A percentile compares a stretch with the other conserved stretches of the same genome.
Evolutionary conservation across 176 grass and related monocot genomes (phyloP).

Genomic region (Carex myosuroides): DNA sequence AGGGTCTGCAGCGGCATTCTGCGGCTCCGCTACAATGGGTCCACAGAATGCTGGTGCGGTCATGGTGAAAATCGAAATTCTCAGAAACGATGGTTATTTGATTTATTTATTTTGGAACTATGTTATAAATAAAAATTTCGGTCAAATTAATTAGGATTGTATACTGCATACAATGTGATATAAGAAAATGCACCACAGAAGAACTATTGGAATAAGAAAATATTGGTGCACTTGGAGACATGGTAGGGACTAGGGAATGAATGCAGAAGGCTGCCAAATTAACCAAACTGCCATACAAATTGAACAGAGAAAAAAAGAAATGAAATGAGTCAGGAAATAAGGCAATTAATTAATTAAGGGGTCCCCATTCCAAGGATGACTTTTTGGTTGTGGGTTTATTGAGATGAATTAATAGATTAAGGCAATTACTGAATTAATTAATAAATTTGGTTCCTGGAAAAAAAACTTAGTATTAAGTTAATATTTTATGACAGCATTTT

Average conservation of each 20-base stretch:
- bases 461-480: too few species aligned
- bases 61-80: too few species aligned
- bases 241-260: not conserved
- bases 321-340: not conserved
- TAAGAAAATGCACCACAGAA: not conserved
- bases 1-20: too few species aligned
- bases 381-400: conserved; percentile 11
- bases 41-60: too few species aligned
- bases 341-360: not conserved
- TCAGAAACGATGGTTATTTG: too few species aligned
- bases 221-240: not conserved
- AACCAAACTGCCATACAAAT: not conserved
- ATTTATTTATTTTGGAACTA: too few species aligned
- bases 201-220: not conserved
- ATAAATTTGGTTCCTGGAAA: not conserved
- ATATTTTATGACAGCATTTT: not conserved
- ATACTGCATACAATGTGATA: not conserved
- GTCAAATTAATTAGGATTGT: not conserved
- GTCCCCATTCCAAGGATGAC: not conserved
- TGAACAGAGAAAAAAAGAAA: not conserved
- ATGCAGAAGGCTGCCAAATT: not conserved
- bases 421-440: not conserved
- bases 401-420: not conserved
- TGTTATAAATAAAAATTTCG: too few species aligned
- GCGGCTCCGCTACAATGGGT: too few species aligned